These are phyloP conservation scores for Geotrichum klebahnii DNA, from an alignment of 1,139 yeast genomes.

Conservation along the genomic window DNA sequence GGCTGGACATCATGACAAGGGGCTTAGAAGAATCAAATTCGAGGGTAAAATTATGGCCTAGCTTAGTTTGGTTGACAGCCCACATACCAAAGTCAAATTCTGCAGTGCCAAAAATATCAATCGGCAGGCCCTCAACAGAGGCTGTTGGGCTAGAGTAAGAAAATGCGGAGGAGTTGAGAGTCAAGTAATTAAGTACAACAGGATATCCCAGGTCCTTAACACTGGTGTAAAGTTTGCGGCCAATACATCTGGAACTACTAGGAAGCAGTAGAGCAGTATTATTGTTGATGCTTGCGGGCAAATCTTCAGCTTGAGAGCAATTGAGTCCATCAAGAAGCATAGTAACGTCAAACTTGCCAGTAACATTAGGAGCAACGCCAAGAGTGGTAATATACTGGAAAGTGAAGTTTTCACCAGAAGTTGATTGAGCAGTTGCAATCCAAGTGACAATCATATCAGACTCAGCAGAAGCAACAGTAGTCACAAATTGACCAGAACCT, in stretches of 20 bases:
- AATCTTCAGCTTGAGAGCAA: not conserved
- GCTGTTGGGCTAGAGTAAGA: slow-evolving; percentile 16
- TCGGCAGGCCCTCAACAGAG: slow-evolving; percentile 7
- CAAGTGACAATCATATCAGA: slow-evolving; percentile 10
- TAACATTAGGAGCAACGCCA: slow-evolving; percentile 11
- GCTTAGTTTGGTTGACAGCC: slow-evolving; percentile 13
- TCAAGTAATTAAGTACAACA: slow-evolving; percentile 19
- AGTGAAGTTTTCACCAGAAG: not conserved
- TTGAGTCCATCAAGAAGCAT: slow-evolving; percentile 13
- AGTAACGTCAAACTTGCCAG: slow-evolving; percentile 15
- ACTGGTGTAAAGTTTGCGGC: slow-evolving; percentile 7
- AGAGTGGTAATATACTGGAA: slow-evolving; percentile 17
- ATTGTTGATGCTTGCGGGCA: slow-evolving; percentile 10
- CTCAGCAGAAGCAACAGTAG: slow-evolving; percentile 17
- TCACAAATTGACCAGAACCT: slow-evolving; percentile 16
- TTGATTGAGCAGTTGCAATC: slow-evolving; percentile 3
- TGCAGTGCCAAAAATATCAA: slow-evolving; percentile 13
- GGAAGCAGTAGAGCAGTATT: slow-evolving; percentile 15
- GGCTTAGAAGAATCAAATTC: slow-evolving; percentile 1
- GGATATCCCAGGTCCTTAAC: slow-evolving; percentile 19
- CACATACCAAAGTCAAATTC: slow-evolving; percentile 9
- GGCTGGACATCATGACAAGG: not conserved
- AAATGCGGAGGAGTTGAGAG: not conserved
- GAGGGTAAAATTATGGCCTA: not conserved
- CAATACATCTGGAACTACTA: slow-evolving; percentile 13